Percentiles rank a stretch among this genome's conserved stretches.
Conservation (phyloP, 1,284 basidiomycete species). For the Apiotrichum mycotoxinovorans region DNA sequence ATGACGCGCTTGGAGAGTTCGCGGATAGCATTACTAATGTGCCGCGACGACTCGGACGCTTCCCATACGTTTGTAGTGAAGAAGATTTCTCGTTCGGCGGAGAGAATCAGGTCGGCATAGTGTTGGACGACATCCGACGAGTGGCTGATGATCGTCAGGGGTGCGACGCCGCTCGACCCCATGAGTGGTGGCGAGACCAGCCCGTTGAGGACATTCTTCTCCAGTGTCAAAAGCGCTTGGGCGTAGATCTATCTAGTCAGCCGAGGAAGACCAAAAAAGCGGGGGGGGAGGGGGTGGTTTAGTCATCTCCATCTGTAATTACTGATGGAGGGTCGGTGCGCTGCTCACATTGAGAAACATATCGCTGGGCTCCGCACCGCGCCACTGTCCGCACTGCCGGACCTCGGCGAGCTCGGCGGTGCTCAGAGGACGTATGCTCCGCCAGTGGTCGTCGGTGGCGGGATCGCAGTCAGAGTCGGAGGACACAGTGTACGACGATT, state of each 20-base stretch:
- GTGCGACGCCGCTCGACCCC: conserved; percentile 24
- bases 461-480: conserved; percentile 15
- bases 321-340: not conserved
- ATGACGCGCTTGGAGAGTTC: conserved; percentile 30
- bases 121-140: conserved; percentile 37
- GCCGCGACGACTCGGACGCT: conserved; percentile 22
- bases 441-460: conserved; percentile 8
- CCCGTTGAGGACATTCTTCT: conserved; percentile 24
- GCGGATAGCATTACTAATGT: conserved; percentile 26
- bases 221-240: conserved; percentile 23
- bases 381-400: conserved; percentile 25
- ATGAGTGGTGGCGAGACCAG: conserved; percentile 29
- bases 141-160: conserved; percentile 32
- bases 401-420: conserved; percentile 25
- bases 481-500: not conserved
- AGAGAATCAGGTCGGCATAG: conserved; percentile 30
- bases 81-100: conserved; percentile 31
- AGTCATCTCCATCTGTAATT: not conserved
- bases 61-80: conserved; percentile 38
- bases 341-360: conserved; percentile 28
- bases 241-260: conserved; percentile 23
- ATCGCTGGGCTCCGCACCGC: conserved; percentile 20
- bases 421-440: conserved; percentile 4
- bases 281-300: not conserved
- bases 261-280: not conserved